phyloP scores from a whole-genome alignment of 305 asterid genomes.

The Solanum hybrid region DNA sequence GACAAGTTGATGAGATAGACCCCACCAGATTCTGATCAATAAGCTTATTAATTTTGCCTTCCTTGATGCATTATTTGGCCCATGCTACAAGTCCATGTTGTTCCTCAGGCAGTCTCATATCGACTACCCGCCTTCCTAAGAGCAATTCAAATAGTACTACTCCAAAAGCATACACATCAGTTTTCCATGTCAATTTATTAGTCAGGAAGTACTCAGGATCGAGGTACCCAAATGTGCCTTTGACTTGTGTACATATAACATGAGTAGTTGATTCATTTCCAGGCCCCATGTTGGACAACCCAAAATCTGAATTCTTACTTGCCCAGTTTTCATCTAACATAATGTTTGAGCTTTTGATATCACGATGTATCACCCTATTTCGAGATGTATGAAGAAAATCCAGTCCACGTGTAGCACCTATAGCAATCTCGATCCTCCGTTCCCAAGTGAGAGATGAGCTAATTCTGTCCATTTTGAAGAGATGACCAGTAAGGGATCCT shows the following conservation, averaged over 20 bases:
- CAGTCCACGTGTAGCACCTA: conserved; percentile 57
- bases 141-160: background rate
- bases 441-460: conserved; percentile 44
- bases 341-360: conserved; percentile 66
- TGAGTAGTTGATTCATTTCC: conserved; percentile 42
- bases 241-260: conserved; percentile 40
- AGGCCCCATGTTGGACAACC: conserved; percentile 39
- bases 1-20: too few species aligned
- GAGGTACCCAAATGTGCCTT: conserved; percentile 55
- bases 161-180: background rate
- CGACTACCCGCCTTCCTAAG: too few species aligned
- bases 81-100: too few species aligned
- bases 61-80: too few species aligned
- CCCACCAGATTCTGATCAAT: too few species aligned
- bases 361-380: conserved; percentile 53
- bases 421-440: conserved; percentile 38
- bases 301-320: conserved; percentile 65
- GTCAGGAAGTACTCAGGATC: background rate
- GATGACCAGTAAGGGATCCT: conserved; percentile 46
- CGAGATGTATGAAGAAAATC: conserved; percentile 50
- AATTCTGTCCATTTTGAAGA: conserved; percentile 23
- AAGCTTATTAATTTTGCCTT: too few species aligned
- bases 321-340: conserved; percentile 55
- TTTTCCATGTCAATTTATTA: background rate
- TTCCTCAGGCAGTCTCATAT: too few species aligned